Percentiles rank a stretch among this genome's conserved stretches.
These are phyloP conservation scores for Citrus glauca DNA, from an alignment of 345 rosid species.

Conservation along the genomic window DNA sequence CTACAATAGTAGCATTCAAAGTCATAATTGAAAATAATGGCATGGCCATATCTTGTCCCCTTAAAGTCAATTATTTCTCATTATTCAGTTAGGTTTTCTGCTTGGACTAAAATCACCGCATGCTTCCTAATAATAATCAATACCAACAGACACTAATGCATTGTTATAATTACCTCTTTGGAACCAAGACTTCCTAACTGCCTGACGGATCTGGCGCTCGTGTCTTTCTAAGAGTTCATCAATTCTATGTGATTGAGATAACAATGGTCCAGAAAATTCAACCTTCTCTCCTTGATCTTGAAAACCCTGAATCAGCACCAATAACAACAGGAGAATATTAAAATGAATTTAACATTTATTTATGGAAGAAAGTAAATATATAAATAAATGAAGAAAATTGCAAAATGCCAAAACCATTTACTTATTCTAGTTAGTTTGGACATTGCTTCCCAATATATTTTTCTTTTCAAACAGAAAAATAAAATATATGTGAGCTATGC, in stretches of 20 bases:
- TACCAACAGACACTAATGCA: background rate
- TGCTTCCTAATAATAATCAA: background rate
- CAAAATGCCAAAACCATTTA: background rate
- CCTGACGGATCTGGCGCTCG: slow-evolving; percentile 79
- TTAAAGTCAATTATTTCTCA: background rate
- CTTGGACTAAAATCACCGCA: background rate
- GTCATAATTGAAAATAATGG: slow-evolving; percentile 10
- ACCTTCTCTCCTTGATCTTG: slow-evolving; percentile 62
- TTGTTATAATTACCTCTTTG: slow-evolving; percentile 50
- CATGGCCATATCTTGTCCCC: slow-evolving; percentile 3
- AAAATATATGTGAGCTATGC: background rate
- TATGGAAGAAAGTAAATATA: background rate
- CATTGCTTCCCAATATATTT: background rate
- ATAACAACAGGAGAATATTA: background rate
- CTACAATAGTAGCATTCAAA: slow-evolving; percentile 5
- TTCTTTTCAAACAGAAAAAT: background rate
- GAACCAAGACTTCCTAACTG: slow-evolving; percentile 87
- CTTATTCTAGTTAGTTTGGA: background rate
- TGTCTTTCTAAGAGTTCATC: slow-evolving; percentile 76
- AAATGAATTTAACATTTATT: background rate
- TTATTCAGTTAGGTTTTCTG: background rate
- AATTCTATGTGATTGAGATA: slow-evolving; percentile 67
- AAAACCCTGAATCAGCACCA: slow-evolving; percentile 48
- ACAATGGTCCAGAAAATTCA: slow-evolving; percentile 82
- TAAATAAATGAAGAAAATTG: background rate